phyloP scores from a whole-genome alignment of 768 basidiomycete species.

The Hypsizygus marmoreus region DNA sequence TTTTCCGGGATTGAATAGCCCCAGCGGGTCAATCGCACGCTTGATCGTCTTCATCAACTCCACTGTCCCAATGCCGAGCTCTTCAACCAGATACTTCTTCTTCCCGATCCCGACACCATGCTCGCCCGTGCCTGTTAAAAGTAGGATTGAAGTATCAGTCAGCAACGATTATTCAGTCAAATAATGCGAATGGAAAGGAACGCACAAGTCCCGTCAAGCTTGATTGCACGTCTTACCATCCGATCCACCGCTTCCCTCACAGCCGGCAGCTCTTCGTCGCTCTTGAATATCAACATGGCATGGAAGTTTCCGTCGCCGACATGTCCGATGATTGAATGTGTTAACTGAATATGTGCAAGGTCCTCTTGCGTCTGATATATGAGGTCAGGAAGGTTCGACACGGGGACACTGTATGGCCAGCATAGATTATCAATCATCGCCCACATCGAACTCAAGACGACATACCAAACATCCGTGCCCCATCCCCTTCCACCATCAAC shows the following conservation, averaged over 20 bases:
- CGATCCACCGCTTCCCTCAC: conserved; percentile 51
- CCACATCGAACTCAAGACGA: not conserved
- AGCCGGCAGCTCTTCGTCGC: conserved; percentile 49
- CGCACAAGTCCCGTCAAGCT: conserved; percentile 74
- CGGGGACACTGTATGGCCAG: conserved; percentile 46
- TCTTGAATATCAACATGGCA: conserved; percentile 56
- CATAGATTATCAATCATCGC: not conserved
- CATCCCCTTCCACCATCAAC: conserved; percentile 59
- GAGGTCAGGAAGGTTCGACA: conserved; percentile 64
- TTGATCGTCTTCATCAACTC: conserved; percentile 85
- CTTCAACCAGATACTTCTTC: conserved; percentile 74
- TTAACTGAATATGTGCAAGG: conserved; percentile 53
- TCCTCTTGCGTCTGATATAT: conserved; percentile 75
- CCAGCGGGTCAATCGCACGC: conserved; percentile 67
- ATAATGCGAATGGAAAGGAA: conserved; percentile 1
- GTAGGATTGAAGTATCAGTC: not conserved
- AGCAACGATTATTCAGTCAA: not conserved
- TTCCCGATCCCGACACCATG: conserved; percentile 91
- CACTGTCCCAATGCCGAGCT: conserved; percentile 83
- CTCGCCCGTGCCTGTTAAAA: conserved; percentile 65
- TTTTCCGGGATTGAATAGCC: conserved; percentile 86
- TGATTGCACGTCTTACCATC: conserved; percentile 70
- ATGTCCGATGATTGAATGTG: conserved; percentile 72
- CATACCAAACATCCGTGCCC: conserved; percentile 78
- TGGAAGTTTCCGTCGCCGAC: conserved; percentile 68